Percentiles rank a stretch among this genome's conserved stretches.
Conservation (phyloP, 2,329 filamentous ascomycete genomes). For the Fusarium transvaalense region DNA sequence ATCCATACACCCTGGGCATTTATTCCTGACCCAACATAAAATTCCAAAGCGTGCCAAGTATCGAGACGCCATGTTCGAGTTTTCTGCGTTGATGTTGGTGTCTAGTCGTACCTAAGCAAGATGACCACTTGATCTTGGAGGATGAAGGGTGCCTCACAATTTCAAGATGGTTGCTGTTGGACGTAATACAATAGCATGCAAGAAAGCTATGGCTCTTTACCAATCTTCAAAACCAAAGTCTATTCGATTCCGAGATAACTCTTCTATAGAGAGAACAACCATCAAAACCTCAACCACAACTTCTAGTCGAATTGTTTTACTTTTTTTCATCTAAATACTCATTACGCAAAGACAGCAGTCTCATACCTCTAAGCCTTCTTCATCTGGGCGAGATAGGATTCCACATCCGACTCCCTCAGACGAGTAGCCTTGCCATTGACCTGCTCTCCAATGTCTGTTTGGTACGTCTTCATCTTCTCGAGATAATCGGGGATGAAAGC, state of each 20-base stretch:
- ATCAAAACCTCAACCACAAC: not conserved
- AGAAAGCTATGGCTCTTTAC: rapidly evolving
- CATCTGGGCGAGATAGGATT: constrained; percentile 25
- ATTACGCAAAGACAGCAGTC: too few relatives aligned
- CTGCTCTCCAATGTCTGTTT: constrained; percentile 53
- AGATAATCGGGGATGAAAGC: constrained; percentile 71
- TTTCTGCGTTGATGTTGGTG: not conserved
- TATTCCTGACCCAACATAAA: not conserved
- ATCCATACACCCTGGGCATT: not conserved
- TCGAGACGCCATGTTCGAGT: not conserved
- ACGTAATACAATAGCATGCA: not conserved
- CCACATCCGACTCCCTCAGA: constrained; percentile 58
- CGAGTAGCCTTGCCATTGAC: constrained; percentile 72
- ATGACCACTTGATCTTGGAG: not conserved
- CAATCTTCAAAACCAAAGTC: not conserved
- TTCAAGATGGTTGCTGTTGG: too few relatives aligned
- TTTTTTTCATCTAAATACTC: not conserved
- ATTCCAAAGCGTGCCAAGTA: not conserved
- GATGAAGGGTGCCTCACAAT: not conserved
- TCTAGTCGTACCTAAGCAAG: not conserved
- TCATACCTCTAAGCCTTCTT: constrained; percentile 7
- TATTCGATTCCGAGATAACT: not conserved
- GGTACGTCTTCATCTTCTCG: constrained; percentile 66
- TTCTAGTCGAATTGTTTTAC: not conserved
- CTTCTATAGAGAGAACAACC: not conserved